phyloP scores from a whole-genome alignment of 148 eudicot species.

The Spergularia bocconei region DNA sequence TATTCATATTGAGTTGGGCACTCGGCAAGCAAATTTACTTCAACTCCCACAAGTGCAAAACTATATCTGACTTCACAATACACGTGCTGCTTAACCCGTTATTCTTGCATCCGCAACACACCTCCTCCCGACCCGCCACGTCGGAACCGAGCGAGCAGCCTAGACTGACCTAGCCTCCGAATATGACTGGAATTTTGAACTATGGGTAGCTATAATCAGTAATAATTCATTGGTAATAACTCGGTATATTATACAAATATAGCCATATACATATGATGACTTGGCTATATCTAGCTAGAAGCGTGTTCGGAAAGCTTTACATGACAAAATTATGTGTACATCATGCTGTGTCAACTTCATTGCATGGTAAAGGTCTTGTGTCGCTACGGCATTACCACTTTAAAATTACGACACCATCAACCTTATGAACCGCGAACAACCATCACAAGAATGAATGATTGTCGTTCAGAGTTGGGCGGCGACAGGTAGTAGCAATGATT shows the following conservation, averaged over 20 bases:
- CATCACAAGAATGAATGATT: neutral
- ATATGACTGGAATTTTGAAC: too few species aligned
- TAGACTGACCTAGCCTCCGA: too few species aligned
- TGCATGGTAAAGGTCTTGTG: neutral
- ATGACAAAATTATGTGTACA: neutral
- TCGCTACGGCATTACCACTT: neutral
- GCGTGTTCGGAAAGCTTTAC: conserved; percentile 2
- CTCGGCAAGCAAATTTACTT: too few species aligned
- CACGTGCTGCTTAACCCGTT: too few species aligned
- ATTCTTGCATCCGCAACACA: too few species aligned
- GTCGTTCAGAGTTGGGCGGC: neutral
- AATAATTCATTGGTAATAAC: too few species aligned
- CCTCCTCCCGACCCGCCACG: too few species aligned
- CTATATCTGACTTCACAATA: too few species aligned
- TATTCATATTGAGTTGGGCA: too few species aligned
- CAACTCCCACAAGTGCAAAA: too few species aligned
- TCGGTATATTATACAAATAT: neutral
- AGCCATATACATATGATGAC: neutral
- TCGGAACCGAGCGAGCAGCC: too few species aligned
- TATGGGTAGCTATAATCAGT: too few species aligned
- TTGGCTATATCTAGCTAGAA: neutral
- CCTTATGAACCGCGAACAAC: neutral
- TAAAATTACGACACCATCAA: neutral
- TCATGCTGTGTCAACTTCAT: conserved; percentile 3
- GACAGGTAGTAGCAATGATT: neutral